phyloP scores from a whole-genome alignment of 768 basidiomycete genomes.

The Kwoniella newhampshirensis region DNA sequence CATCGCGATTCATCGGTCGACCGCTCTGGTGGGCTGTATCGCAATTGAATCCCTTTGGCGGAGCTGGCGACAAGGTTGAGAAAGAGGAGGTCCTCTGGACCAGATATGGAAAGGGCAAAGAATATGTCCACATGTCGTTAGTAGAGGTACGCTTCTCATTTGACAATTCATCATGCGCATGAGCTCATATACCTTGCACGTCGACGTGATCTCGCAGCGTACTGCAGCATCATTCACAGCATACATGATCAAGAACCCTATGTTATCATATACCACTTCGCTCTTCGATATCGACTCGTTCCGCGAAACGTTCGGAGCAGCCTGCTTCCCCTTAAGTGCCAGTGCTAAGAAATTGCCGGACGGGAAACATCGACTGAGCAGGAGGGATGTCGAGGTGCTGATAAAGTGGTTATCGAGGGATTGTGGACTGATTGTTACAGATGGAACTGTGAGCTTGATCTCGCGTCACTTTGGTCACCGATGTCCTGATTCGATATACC shows the following conservation, averaged over 20 bases:
- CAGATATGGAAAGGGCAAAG: conserved; percentile 34
- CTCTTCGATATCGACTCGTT: conserved; percentile 34
- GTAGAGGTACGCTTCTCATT: conserved; percentile 46
- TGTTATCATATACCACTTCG: conserved; percentile 33
- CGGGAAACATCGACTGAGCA: conserved; percentile 56
- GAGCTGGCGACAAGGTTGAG: conserved; percentile 27
- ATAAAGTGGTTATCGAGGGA: conserved; percentile 80
- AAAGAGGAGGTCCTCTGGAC: conserved; percentile 46
- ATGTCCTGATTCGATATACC: no score
- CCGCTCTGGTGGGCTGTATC: conserved; percentile 53
- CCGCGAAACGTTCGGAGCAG: conserved; percentile 20
- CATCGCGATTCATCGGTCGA: conserved; percentile 41
- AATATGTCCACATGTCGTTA: conserved; percentile 49
- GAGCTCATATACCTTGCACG: conserved; percentile 3
- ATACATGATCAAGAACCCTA: conserved; percentile 33
- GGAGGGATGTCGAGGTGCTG: conserved; percentile 67
- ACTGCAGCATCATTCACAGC: conserved; percentile 35
- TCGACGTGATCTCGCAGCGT: no score
- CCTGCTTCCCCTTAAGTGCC: conserved; percentile 28
- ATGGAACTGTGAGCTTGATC: conserved; percentile 63
- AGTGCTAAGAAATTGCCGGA: conserved; percentile 45
- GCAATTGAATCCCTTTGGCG: conserved; percentile 50
- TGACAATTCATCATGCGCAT: not conserved
- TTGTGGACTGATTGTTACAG: conserved; percentile 62
- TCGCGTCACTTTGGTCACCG: no score